These are phyloP conservation scores for Xylaria acuta DNA, from an alignment of 495 filamentous ascomycete genomes.

Conservation along the genomic window DNA sequence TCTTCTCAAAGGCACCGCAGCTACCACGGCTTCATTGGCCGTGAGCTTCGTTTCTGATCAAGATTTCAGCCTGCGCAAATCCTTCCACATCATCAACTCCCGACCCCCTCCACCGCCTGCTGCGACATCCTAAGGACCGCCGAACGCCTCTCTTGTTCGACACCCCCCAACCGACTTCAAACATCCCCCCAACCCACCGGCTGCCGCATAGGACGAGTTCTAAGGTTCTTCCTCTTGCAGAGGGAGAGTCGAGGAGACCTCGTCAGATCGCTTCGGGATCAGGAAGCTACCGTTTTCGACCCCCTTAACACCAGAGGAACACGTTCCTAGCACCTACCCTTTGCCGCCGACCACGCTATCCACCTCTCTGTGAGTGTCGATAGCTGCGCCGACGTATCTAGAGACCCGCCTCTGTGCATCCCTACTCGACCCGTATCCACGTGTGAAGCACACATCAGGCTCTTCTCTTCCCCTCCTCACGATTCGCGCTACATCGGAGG, in stretches of 20 bases:
- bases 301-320: slow-evolving; percentile 72
- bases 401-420: slow-evolving; percentile 19
- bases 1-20: slow-evolving; percentile 68
- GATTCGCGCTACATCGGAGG: slow-evolving; percentile 40
- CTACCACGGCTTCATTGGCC: slow-evolving; percentile 77
- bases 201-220: slow-evolving; percentile 98
- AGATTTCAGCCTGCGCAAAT: slow-evolving; percentile 71
- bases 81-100: slow-evolving; percentile 71
- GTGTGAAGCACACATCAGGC: slow-evolving; percentile 23
- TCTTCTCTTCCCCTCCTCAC: slow-evolving; percentile 19
- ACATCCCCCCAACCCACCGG: slow-evolving; percentile 69
- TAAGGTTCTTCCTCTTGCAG: slow-evolving; percentile 94
- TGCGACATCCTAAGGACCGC: slow-evolving; percentile 54
- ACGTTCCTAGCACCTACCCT: slow-evolving; percentile 31
- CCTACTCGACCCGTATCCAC: slow-evolving; percentile 18
- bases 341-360: slow-evolving; percentile 30
- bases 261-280: slow-evolving; percentile 82
- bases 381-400: slow-evolving; percentile 14
- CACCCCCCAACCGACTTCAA: slow-evolving; percentile 61
- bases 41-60: slow-evolving; percentile 71
- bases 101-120: slow-evolving; percentile 60
- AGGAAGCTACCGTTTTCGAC: slow-evolving; percentile 79
- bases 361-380: slow-evolving; percentile 18
- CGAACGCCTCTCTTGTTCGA: slow-evolving; percentile 57
- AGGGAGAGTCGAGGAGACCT: slow-evolving; percentile 93